Percentiles rank a stretch among this genome's conserved stretches.
Evolutionary conservation across 2,329 filamentous ascomycete species (phyloP).

Genomic region (Colletotrichum abscissum): DNA sequence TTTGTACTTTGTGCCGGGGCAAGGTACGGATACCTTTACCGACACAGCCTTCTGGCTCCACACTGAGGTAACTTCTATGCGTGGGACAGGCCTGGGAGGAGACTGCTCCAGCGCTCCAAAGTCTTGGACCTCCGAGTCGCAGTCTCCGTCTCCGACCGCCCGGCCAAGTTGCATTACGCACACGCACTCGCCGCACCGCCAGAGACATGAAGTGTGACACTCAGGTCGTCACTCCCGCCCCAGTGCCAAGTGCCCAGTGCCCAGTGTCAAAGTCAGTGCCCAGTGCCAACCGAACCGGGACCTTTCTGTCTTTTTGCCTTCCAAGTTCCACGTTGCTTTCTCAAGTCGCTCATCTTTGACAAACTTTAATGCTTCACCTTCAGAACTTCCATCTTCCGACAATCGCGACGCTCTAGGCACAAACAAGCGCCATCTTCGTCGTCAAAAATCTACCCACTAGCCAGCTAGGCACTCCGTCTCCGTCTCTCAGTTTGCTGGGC

Average conservation of each 20-base stretch:
- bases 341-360: neutral
- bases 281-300: neutral
- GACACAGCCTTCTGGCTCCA: neutral
- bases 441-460: neutral
- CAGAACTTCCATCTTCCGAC: neutral
- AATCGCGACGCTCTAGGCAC: neutral
- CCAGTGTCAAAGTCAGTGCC: neutral
- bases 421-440: neutral
- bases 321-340: conserved; percentile 4
- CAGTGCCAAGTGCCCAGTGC: neutral
- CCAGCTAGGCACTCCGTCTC: neutral
- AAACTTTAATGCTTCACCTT: conserved; percentile 4
- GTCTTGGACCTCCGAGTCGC: neutral
- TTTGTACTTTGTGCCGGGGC: neutral
- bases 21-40: neutral
- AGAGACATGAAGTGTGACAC: conserved; percentile 12
- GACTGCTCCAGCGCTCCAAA: neutral
- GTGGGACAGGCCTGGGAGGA: neutral
- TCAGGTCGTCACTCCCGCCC: neutral
- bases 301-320: neutral
- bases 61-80: neutral
- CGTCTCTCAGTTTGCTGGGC: neutral
- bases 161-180: conserved; percentile 35
- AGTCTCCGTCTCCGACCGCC: conserved; percentile 8
- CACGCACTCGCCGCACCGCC: conserved; percentile 15